Percentiles rank a stretch among this genome's conserved stretches.
Evolutionary conservation across 805 yeast genomes (phyloP).

Genomic region (Zygosaccharomyces lentus): DNA sequence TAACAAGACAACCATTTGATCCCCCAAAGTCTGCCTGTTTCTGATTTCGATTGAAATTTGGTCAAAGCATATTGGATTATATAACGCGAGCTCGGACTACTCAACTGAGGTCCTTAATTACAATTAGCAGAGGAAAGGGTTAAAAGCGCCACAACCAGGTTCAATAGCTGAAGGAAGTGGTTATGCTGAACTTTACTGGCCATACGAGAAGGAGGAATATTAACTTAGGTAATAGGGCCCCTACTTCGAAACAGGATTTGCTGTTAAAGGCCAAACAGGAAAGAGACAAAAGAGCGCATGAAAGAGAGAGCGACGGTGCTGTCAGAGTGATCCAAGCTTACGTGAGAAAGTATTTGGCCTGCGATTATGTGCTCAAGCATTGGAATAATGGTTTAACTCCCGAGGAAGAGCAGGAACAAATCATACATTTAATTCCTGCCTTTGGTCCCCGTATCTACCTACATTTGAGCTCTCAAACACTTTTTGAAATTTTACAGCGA

Average conservation of each 20-base stretch:
- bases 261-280: conserved; percentile 64
- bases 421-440: conserved; percentile 28
- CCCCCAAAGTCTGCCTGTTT: background rate
- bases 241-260: conserved; percentile 38
- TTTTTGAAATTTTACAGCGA: conserved; percentile 6
- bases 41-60: background rate
- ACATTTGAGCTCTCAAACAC: conserved; percentile 11
- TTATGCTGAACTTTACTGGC: conserved; percentile 59
- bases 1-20: background rate
- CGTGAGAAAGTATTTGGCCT: conserved; percentile 41
- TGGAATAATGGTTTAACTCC: conserved; percentile 19
- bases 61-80: background rate
- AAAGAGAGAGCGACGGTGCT: conserved; percentile 46
- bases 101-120: background rate
- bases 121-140: background rate
- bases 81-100: conserved; percentile 2
- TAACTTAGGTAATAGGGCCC: conserved; percentile 51
- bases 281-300: conserved; percentile 59
- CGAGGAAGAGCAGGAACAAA: conserved; percentile 12
- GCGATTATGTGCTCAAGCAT: conserved; percentile 24
- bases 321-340: conserved; percentile 48
- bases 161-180: background rate
- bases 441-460: conserved; percentile 30
- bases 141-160: background rate
- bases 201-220: conserved; percentile 53